Evolutionary conservation across 495 filamentous ascomycete genomes (phyloP), one percentile per base, ranked within the genome.

Genomic region (Aspergillus egyptiacus): DNA sequence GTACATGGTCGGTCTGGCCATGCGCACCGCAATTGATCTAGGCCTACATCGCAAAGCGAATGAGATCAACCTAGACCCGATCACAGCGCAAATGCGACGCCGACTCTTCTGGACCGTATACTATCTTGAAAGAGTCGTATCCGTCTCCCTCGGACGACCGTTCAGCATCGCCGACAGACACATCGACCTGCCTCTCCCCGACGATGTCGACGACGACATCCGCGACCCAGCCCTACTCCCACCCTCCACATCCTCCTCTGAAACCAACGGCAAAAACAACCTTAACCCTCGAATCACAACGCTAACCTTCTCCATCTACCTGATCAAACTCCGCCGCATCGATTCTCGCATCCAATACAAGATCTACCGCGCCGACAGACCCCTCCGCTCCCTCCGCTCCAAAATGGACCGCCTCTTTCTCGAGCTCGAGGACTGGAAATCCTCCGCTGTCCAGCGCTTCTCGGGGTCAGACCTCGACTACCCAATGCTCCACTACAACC

Each of bases 1-100:
- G 75, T 79, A 79, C 40, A 76, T 79, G 71, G 71, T 79, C 32
- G 74, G 74, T 23, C 63, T 79, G 19, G 74, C 74, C 1, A 79
- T 77, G 73, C 67, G 74, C 19, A 79, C 71, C 10, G 73, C 71
- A 24, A 74, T 79, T 28, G 74, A 79, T 43, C 62, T 79, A 4
- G 75, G 74, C 5, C 63, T 79, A 7, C 74, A 79, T 36, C 61
- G 72, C 27, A 74, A 70, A 46, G 69, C 70, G 42, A 73, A 74
- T 47, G 71, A 77, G 45, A 64, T 58, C 39, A 70, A 65, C 35
- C 54, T 77, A 24, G 64, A 76, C 18, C 66, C 65, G 25, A 72
- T 73, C 53, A 70, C 69, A 2, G 66, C 68, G 3, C 73, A 77
- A 40, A 67, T 75, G 63, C 67, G 73, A 22, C 62, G 74, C 5